Evolutionary conservation across 192 early-diverging fungal genomes (phyloP).

Genomic region (Neocallimastix lanati): DNA sequence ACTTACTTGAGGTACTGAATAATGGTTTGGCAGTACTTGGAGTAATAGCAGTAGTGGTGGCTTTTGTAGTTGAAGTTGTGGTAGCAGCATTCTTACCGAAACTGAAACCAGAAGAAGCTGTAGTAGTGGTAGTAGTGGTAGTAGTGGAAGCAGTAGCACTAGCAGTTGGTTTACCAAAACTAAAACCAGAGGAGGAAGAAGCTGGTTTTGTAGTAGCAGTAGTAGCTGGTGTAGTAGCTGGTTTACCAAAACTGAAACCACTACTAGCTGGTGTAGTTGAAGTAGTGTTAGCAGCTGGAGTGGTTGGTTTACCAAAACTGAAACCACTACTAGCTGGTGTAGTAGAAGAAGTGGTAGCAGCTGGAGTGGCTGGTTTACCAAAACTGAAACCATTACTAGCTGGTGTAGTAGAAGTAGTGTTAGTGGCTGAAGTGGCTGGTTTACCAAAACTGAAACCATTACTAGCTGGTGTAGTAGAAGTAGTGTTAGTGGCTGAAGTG

Average conservation of each 20-base stretch:
- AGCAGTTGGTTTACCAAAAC: conserved; percentile 2
- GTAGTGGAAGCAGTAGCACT: conserved; percentile 9
- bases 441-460: no score
- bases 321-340: no score
- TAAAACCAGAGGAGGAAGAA: conserved; percentile 2
- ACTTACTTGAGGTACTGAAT: not conserved
- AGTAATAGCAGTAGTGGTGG: conserved; percentile 6
- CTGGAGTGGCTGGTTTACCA: not conserved
- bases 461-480: no score
- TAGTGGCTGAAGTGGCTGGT: conserved; percentile 1
- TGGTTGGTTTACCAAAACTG: no score
- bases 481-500: no score
- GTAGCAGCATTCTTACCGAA: not conserved
- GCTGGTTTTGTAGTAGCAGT: not conserved
- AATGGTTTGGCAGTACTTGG: not conserved
- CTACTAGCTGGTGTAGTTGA: conserved; percentile 6
- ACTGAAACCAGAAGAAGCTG: conserved; percentile 4
- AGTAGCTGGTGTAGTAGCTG: conserved; percentile 4
- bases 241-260: conserved; percentile 7
- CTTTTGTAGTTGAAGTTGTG: conserved; percentile 6
- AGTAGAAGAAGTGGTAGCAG: no score
- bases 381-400: conserved; percentile 1
- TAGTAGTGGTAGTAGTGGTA: conserved; percentile 1
- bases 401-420: conserved; percentile 4
- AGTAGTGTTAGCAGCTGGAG: conserved; percentile 1